Evolutionary conservation across 106 monocot species (phyloP).

Genomic region (Dioscorea dumetorum): DNA sequence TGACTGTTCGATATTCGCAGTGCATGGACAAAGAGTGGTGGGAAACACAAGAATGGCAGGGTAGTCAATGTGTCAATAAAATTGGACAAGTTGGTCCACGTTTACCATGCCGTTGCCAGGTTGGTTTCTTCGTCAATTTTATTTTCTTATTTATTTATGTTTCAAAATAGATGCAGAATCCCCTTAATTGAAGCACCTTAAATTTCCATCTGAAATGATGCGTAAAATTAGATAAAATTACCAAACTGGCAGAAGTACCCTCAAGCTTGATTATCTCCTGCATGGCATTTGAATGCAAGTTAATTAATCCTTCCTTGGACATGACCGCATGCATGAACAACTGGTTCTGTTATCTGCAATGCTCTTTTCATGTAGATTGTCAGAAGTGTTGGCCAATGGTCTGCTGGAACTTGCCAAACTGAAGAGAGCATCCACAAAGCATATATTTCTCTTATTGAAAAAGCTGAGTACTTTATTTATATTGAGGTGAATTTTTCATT

Average conservation of each 20-base stretch:
- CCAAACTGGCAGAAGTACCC: no score
- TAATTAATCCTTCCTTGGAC: no score
- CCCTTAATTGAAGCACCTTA: no score
- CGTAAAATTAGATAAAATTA: no score
- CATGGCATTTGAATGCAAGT: no score
- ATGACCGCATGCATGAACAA: no score
- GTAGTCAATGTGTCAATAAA: conserved; percentile 56
- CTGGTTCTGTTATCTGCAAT: no score
- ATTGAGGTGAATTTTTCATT: conserved; percentile 60
- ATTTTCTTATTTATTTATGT: no score
- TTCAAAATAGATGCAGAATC: no score
- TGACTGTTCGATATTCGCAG: background rate
- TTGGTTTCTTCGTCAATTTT: conserved; percentile 13
- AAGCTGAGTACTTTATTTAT: conserved; percentile 94
- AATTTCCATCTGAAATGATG: no score
- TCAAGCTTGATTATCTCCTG: no score
- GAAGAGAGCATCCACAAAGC: conserved; percentile 99
- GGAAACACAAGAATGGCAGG: conserved; percentile 64
- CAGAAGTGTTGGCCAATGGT: conserved; percentile 96
- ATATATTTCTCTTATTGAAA: conserved; percentile 85
- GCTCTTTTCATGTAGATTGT: conserved; percentile 38
- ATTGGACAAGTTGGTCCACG: conserved; percentile 93
- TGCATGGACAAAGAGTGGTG: conserved; percentile 72
- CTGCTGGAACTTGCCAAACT: conserved; percentile 90
- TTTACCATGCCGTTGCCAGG: conserved; percentile 84